These are phyloP conservation scores for Flaveria trinervia DNA, from an alignment of 129 eudicot genomes.

Conservation along the genomic window DNA sequence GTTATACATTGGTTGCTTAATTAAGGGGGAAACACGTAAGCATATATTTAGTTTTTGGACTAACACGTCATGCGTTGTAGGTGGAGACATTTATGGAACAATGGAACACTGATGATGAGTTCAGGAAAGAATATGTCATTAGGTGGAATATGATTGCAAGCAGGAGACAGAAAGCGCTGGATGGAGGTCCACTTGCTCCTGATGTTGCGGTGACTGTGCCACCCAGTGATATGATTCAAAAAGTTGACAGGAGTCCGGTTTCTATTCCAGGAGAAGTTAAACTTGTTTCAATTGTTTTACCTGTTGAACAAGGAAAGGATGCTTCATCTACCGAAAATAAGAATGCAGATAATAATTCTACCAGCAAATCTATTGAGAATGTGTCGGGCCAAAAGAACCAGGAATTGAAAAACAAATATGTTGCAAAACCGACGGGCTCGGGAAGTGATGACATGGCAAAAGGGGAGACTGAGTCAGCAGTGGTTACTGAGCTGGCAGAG, in stretches of 20 bases:
- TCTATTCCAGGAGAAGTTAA: constrained; percentile 36
- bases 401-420: constrained; percentile 25
- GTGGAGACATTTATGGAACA: constrained; percentile 73
- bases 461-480: constrained; percentile 18
- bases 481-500: constrained; percentile 43
- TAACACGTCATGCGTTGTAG: constrained; percentile 37
- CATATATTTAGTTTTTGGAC: constrained; percentile 1
- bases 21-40: constrained; percentile 16
- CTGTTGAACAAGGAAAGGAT: constrained; percentile 34
- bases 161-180: constrained; percentile 66
- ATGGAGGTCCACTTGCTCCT: constrained; percentile 70
- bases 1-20: constrained; percentile 2
- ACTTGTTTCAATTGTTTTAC: constrained; percentile 20
- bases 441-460: constrained; percentile 23
- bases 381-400: constrained; percentile 39
- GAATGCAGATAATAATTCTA: constrained; percentile 11
- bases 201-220: constrained; percentile 51
- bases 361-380: constrained; percentile 15
- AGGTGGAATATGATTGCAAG: constrained; percentile 60
- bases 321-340: constrained; percentile 25
- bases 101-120: constrained; percentile 72
- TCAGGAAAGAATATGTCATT: constrained; percentile 63
- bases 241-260: constrained; percentile 32
- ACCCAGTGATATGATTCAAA: constrained; percentile 39
- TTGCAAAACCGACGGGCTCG: constrained; percentile 16